phyloP scores from a whole-genome alignment of 2,329 filamentous ascomycete species.

The Sporothrix humicola region DNA sequence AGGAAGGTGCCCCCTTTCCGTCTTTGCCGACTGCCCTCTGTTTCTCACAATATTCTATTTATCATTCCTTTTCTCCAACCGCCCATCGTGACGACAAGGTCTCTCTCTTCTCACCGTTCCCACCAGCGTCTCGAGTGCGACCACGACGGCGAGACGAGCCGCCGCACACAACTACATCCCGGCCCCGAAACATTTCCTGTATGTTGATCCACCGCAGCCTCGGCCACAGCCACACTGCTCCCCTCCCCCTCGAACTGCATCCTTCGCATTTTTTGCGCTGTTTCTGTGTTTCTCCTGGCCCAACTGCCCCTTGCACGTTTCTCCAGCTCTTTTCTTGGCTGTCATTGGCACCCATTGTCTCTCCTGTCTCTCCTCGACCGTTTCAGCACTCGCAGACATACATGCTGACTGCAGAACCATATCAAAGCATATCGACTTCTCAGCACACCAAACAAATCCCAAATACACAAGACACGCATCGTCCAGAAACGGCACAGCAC shows the following conservation, averaged over 20 bases:
- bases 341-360: conserved; percentile 5
- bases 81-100: not conserved
- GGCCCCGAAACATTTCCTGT: conserved; percentile 24
- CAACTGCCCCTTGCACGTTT: conserved; percentile 14
- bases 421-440: not conserved
- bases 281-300: too few species aligned
- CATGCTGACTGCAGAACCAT: conserved; percentile 13
- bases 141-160: conserved; percentile 21
- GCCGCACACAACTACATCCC: conserved; percentile 18
- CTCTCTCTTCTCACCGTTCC: conserved; percentile 7
- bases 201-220: conserved; percentile 29
- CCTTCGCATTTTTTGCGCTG: not conserved
- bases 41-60: not conserved
- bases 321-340: not conserved
- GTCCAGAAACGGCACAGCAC: conserved; percentile 21
- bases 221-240: conserved; percentile 29
- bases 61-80: not conserved
- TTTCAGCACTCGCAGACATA: conserved; percentile 9
- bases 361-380: not conserved
- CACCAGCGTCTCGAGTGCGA: conserved; percentile 22
- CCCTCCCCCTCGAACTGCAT: not conserved
- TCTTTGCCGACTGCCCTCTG: conserved; percentile 6
- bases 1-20: conserved; percentile 10
- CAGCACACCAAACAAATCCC: too few species aligned
- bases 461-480: conserved; percentile 11